phyloP scores from a whole-genome alignment of 2,329 filamentous ascomycete species.

The Calycina herbarum region DNA sequence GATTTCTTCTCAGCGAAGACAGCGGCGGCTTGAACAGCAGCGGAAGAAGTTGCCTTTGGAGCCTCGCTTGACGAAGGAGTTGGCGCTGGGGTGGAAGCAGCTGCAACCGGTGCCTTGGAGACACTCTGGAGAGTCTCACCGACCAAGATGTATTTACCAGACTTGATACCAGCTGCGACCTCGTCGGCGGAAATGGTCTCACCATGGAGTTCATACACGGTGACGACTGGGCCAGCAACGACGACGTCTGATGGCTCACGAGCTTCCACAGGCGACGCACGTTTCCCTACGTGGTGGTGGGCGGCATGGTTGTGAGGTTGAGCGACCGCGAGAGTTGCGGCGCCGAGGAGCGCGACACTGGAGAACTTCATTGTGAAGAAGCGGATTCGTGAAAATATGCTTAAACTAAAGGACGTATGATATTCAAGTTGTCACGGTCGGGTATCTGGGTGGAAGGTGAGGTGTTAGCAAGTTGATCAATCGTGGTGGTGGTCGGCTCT shows the following conservation, averaged over 20 bases:
- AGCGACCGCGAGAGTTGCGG: conserved; percentile 53
- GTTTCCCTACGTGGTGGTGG: conserved; percentile 60
- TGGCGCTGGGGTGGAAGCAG: conserved; percentile 35
- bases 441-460: conserved; percentile 12
- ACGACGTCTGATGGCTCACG: conserved; percentile 42
- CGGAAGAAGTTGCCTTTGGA: conserved; percentile 35
- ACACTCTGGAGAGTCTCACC: conserved; percentile 53
- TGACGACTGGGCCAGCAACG: conserved; percentile 60
- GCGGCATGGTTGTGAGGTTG: conserved; percentile 59
- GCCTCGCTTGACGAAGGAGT: conserved; percentile 37
- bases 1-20: conserved; percentile 23
- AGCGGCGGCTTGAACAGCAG: conserved; percentile 3
- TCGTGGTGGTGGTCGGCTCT: background rate
- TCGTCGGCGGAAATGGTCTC: conserved; percentile 58
- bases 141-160: conserved; percentile 68
- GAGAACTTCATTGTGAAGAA: conserved; percentile 40
- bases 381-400: conserved; percentile 31
- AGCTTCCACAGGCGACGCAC: conserved; percentile 50
- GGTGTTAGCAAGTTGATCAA: background rate
- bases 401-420: conserved; percentile 13
- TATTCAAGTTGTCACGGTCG: conserved; percentile 25
- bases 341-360: conserved; percentile 33
- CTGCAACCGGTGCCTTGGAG: conserved; percentile 42
- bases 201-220: conserved; percentile 72
- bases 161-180: conserved; percentile 69